Percentiles rank a stretch among this genome's conserved stretches.
Evolutionary conservation across 805 yeast genomes (phyloP).

Genomic region (Saccharomycopsis fodiens): DNA sequence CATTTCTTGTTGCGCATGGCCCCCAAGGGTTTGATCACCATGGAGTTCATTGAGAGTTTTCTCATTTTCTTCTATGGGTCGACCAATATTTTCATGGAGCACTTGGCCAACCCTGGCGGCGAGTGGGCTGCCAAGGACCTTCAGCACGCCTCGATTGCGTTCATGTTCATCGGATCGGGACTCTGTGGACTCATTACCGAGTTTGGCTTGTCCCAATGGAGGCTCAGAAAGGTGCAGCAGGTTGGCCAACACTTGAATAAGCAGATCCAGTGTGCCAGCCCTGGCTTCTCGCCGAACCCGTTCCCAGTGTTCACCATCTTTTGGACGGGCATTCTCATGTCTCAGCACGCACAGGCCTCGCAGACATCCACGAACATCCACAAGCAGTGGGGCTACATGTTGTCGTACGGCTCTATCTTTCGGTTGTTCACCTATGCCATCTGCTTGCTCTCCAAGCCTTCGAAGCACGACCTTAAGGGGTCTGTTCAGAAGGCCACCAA

Average conservation of each 20-base stretch:
- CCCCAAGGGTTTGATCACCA: slow-evolving; percentile 48
- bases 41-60: slow-evolving; percentile 79
- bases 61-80: slow-evolving; percentile 82
- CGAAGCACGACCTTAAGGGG: not conserved
- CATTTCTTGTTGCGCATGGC: slow-evolving; percentile 18
- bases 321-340: slow-evolving; percentile 96
- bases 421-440: slow-evolving; percentile 58
- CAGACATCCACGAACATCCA: slow-evolving; percentile 72
- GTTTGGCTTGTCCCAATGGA: slow-evolving; percentile 54
- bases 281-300: slow-evolving; percentile 87
- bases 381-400: slow-evolving; percentile 84
- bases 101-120: slow-evolving; percentile 70
- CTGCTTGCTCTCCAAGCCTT: slow-evolving; percentile 36
- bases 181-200: slow-evolving; percentile 84
- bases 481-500: slow-evolving; percentile 39
- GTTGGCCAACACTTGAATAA: slow-evolving; percentile 17
- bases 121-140: slow-evolving; percentile 85
- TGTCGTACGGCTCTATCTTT: slow-evolving; percentile 76
- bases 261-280: slow-evolving; percentile 28
- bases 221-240: slow-evolving; percentile 35
- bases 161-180: slow-evolving; percentile 87
- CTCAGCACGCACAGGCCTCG: slow-evolving; percentile 86
- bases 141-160: slow-evolving; percentile 87
- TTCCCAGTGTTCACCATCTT: slow-evolving; percentile 89
- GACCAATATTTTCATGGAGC: slow-evolving; percentile 88